A percentile compares a stretch with the other conserved stretches of the same genome.
Conservation (phyloP, 768 basidiomycete species). For the Candolleomyces aberdarensis region DNA sequence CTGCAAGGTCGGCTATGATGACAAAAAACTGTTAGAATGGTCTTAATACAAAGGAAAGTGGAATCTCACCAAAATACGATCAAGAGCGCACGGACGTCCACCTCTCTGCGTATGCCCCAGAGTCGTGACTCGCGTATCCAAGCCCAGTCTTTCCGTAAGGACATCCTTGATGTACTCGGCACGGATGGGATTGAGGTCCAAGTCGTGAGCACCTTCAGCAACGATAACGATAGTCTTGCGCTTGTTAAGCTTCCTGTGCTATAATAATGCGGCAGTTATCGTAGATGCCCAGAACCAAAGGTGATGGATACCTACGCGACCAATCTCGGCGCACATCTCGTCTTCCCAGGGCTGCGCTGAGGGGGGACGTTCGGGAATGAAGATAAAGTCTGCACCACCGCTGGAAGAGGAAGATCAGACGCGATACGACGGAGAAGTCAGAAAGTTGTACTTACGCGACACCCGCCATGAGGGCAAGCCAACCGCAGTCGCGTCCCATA, state of each 20-base stretch:
- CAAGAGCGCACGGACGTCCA: conserved; percentile 88
- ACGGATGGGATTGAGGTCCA: conserved; percentile 84
- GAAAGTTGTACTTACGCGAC: conserved; percentile 58
- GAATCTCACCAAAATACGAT: conserved; percentile 69
- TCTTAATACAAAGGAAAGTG: background rate
- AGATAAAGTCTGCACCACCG: conserved; percentile 93
- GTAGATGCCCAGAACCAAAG: background rate
- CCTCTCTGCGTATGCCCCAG: conserved; percentile 97
- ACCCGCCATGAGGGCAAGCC: conserved; percentile 92
- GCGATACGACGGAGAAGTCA: background rate
- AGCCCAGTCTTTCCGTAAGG: conserved; percentile 77
- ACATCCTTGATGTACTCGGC: conserved; percentile 91
- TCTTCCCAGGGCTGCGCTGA: conserved; percentile 80
- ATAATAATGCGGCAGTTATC: background rate
- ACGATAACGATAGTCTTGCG: conserved; percentile 98
- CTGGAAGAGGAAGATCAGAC: conserved; percentile 29
- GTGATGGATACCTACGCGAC: conserved; percentile 50
- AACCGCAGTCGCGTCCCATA: conserved; percentile 99
- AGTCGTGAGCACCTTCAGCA: conserved; percentile 93
- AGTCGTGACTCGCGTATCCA: conserved; percentile 96
- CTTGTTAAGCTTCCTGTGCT: conserved; percentile 93
- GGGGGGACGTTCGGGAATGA: conserved; percentile 94
- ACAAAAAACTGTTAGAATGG: too few species aligned
- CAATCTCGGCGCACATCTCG: conserved; percentile 84
- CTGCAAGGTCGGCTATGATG: conserved; percentile 84